Conservation (phyloP, 2,329 filamentous ascomycete species). For the Claviceps paspali region DNA sequence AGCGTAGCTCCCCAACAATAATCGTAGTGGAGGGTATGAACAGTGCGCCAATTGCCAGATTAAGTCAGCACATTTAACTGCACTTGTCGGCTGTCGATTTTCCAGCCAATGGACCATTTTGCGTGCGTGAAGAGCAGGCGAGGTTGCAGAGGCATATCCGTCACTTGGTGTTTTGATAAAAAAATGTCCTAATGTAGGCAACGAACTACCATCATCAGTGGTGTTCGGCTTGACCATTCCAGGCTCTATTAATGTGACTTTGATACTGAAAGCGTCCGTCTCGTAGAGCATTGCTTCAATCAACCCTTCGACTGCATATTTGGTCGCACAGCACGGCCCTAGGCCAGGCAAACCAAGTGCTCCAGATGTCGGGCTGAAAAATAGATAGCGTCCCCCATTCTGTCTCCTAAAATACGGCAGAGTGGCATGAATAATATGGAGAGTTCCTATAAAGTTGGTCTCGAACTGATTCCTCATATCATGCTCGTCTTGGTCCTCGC, state of each 20-base stretch:
- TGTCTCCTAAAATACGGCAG: conserved; percentile 76
- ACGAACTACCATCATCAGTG: conserved; percentile 31
- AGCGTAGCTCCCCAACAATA: conserved; percentile 84
- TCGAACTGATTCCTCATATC: conserved; percentile 93
- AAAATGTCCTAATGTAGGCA: conserved; percentile 84
- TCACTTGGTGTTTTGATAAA: conserved; percentile 74
- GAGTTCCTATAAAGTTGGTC: conserved; percentile 91
- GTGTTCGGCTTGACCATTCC: conserved; percentile 64
- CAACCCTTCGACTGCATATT: conserved; percentile 89
- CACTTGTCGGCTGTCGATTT: conserved; percentile 81
- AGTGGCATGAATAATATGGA: conserved; percentile 83
- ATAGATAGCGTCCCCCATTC: conserved; percentile 66
- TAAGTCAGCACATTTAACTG: conserved; percentile 81
- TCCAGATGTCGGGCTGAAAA: conserved; percentile 86
- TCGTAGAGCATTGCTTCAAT: conserved; percentile 97
- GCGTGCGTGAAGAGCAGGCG: conserved; percentile 76
- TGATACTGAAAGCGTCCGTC: conserved; percentile 79
- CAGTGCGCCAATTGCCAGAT: conserved; percentile 94
- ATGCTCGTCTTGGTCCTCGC: conserved; percentile 91
- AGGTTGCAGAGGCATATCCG: conserved; percentile 61
- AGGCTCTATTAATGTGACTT: conserved; percentile 83
- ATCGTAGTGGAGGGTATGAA: conserved; percentile 72
- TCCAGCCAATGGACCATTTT: conserved; percentile 91
- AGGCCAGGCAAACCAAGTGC: conserved; percentile 86
- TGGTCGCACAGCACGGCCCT: conserved; percentile 90